A percentile compares a stretch with the other conserved stretches of the same genome.
Conservation (phyloP, 306 rosid genomes). For the Potentilla sterilis region DNA sequence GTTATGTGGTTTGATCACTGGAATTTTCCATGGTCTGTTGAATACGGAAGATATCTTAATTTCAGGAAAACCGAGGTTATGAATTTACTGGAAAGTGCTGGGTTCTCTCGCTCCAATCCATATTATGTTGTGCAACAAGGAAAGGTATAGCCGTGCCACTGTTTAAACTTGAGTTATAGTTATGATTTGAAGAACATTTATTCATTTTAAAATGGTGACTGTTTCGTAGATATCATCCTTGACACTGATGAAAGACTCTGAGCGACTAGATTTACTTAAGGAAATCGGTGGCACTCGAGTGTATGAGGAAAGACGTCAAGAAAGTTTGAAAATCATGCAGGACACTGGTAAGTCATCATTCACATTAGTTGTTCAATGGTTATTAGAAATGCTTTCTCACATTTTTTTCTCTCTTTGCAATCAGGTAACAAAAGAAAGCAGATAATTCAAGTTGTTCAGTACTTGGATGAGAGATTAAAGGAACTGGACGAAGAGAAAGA, state of each 20-base stretch:
- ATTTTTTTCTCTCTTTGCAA: slow-evolving; percentile 26
- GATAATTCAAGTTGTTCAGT: slow-evolving; percentile 97
- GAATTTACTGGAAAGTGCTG: slow-evolving; percentile 99
- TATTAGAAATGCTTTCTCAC: slow-evolving; percentile 9
- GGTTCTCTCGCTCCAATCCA: slow-evolving; percentile 98
- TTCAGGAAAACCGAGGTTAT: slow-evolving; percentile 94
- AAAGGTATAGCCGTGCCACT: slow-evolving; percentile 52
- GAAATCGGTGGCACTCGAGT: slow-evolving; percentile 99
- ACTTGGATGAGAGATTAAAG: slow-evolving; percentile 89
- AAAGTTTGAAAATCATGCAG: slow-evolving; percentile 96
- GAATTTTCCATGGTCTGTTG: slow-evolving; percentile 11
- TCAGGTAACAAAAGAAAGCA: slow-evolving; percentile 89
- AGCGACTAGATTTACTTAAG: slow-evolving; percentile 84
- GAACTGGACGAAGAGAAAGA: slow-evolving; percentile 98
- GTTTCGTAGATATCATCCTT: slow-evolving; percentile 73
- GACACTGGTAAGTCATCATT: slow-evolving; percentile 67
- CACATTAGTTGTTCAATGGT: slow-evolving; percentile 1
- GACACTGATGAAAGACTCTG: slow-evolving; percentile 97
- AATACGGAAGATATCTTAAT: slow-evolving; percentile 14
- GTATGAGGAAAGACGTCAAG: slow-evolving; percentile 95
- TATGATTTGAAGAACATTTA: slow-evolving; percentile 12
- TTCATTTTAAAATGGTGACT: slow-evolving; percentile 10
- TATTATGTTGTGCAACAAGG: slow-evolving; percentile 99
- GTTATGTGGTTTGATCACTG: background rate
- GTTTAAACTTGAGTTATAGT: slow-evolving; percentile 25